Percentiles rank a stretch among this genome's conserved stretches.
phyloP scores from a whole-genome alignment of 164 flowering plant species.

The Aristolochia fimbriata region DNA sequence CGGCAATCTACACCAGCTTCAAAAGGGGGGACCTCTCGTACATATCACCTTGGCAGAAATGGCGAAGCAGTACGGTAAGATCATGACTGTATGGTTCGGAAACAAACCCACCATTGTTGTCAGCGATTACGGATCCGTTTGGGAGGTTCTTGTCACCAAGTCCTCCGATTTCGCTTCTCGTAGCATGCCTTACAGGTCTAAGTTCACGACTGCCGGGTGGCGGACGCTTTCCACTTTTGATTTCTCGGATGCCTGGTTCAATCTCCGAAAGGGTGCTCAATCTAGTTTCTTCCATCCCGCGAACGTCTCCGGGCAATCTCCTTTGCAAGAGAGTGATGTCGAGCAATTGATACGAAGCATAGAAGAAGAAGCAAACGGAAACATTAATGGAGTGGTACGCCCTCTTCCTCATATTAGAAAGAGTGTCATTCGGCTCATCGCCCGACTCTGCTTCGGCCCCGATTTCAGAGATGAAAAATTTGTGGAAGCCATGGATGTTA shows the following conservation, averaged over 20 bases:
- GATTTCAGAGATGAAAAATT: conserved; percentile 3
- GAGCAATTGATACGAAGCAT: background rate
- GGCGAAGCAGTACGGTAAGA: background rate
- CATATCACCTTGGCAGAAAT: background rate
- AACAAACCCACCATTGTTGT: conserved; percentile 6
- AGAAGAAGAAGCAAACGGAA: conserved; percentile 6
- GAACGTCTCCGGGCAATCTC: conserved; percentile 5
- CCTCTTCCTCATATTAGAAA: conserved; percentile 7
- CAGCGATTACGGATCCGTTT: conserved; percentile 5
- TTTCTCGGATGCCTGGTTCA: conserved; percentile 6
- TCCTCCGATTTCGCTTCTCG: conserved; percentile 1
- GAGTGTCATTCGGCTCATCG: background rate
- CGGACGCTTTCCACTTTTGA: conserved; percentile 7
- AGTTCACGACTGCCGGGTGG: conserved; percentile 2
- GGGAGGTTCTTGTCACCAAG: conserved; percentile 10
- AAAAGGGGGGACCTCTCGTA: background rate
- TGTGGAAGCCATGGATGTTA: conserved; percentile 2
- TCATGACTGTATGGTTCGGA: background rate
- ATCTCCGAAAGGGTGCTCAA: conserved; percentile 10
- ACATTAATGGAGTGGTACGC: conserved; percentile 8
- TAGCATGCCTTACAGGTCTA: background rate
- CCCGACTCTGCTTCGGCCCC: conserved; percentile 6
- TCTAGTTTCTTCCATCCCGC: conserved; percentile 1
- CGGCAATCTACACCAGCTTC: conserved; percentile 3
- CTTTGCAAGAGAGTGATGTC: conserved; percentile 8